Percentiles rank a stretch among this genome's conserved stretches.
Conservation (phyloP, 345 rosid genomes). For the Acer campestre region DNA sequence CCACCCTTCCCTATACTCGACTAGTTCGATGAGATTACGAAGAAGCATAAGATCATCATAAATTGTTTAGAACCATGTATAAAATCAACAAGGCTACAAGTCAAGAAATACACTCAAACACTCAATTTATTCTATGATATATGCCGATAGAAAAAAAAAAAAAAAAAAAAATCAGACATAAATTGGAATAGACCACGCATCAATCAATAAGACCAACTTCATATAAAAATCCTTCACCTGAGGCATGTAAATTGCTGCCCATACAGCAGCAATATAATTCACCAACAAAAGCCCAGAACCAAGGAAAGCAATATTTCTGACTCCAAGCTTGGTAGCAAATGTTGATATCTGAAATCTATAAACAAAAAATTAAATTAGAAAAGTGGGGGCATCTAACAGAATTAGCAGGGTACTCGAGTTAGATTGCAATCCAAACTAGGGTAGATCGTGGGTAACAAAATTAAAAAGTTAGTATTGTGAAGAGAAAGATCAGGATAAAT, state of each 20-base stretch:
- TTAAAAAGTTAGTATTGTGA: not conserved
- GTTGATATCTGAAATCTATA: constrained; percentile 91
- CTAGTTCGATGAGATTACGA: constrained; percentile 4
- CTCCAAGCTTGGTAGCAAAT: constrained; percentile 90
- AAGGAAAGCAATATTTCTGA: constrained; percentile 88
- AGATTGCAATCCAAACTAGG: not conserved
- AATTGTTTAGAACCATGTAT: not conserved
- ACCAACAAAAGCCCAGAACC: constrained; percentile 85
- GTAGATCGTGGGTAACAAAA: not conserved
- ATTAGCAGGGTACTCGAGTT: not conserved
- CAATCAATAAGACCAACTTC: constrained; percentile 19
- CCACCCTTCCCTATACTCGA: too few relatives aligned
- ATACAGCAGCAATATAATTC: constrained; percentile 73
- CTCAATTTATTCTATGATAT: constrained; percentile 4
- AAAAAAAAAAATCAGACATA: not conserved
- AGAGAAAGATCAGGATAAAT: constrained; percentile 15
- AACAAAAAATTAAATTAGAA: constrained; percentile 1
- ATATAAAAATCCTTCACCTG: constrained; percentile 53
- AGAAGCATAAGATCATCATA: constrained; percentile 5
- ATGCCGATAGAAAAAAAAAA: not conserved
- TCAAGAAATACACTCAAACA: not conserved
- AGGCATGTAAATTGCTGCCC: constrained; percentile 85
- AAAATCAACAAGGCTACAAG: not conserved
- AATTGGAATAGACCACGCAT: not conserved
- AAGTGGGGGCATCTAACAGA: not conserved